Evolutionary conservation across 106 monocot genomes (phyloP).

Genomic region (Dendrobium catenatum): DNA sequence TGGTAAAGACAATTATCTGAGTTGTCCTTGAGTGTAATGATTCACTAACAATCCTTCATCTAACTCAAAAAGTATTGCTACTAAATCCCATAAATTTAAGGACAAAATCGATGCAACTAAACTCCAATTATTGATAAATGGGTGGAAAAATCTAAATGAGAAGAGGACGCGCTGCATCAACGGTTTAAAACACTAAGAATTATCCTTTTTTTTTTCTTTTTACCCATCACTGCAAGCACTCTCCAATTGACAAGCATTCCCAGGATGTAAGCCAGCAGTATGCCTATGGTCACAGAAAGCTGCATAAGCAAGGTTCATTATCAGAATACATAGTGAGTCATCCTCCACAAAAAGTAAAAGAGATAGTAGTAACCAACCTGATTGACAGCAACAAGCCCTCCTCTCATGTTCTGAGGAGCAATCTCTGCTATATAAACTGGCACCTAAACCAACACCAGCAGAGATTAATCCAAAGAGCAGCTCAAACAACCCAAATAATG

Average conservation of each 20-base stretch:
- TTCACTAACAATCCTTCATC: neutral
- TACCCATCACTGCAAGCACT: conserved; percentile 79
- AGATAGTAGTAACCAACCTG: conserved; percentile 36
- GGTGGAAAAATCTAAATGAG: neutral
- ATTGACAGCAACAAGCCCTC: conserved; percentile 84
- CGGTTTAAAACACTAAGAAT: neutral
- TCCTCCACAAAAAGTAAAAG: neutral
- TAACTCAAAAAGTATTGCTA: neutral
- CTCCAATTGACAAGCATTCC: conserved; percentile 92
- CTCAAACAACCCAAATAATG: neutral
- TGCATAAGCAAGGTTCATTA: conserved; percentile 13
- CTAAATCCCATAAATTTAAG: neutral
- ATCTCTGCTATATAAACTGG: conserved; percentile 98
- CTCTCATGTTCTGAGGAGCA: conserved; percentile 92
- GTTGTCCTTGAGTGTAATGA: neutral
- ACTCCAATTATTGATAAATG: neutral
- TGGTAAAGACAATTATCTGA: neutral
- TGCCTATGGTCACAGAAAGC: conserved; percentile 91
- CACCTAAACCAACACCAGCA: conserved; percentile 34
- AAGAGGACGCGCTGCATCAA: neutral
- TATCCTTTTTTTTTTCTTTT: neutral
- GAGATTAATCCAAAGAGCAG: neutral
- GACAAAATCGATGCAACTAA: neutral
- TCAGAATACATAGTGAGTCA: neutral
- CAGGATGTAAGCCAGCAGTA: conserved; percentile 73